phyloP scores from a whole-genome alignment of 495 filamentous ascomycete species.

The Ascodesmis nigricans region DNA sequence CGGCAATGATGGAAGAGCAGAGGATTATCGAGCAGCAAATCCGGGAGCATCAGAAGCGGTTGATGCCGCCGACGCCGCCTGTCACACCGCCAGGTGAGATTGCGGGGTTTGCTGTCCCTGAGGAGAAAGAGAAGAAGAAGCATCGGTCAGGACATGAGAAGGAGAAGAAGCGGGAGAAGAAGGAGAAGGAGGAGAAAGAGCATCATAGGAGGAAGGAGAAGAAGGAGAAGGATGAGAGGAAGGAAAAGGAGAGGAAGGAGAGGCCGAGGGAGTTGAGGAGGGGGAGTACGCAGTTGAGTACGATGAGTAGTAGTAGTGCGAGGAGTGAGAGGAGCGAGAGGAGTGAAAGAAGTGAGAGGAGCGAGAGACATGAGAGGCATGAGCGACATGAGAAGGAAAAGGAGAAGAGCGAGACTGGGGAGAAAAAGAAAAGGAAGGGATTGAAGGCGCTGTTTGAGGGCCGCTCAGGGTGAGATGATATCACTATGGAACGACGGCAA shows the following conservation, averaged over 20 bases:
- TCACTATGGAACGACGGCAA: too few species aligned
- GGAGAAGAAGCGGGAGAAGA: slow-evolving; percentile 4
- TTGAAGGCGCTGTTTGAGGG: slow-evolving; percentile 5
- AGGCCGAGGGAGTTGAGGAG: too few species aligned
- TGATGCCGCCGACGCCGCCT: neutral
- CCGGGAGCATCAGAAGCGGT: neutral
- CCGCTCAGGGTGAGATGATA: neutral
- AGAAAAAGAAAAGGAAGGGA: slow-evolving; percentile 1
- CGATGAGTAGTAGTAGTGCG: neutral
- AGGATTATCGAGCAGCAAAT: too few species aligned
- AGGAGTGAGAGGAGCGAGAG: slow-evolving; percentile 1
- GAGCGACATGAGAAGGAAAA: neutral
- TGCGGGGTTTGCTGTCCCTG: slow-evolving; percentile 4
- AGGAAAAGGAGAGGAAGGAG: slow-evolving; percentile 4
- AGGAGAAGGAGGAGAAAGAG: slow-evolving; percentile 5
- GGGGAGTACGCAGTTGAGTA: too few species aligned
- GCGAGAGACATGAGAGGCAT: neutral
- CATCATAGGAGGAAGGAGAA: slow-evolving; percentile 7
- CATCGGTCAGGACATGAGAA: slow-evolving; percentile 1
- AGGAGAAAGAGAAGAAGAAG: slow-evolving; percentile 3
- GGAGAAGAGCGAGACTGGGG: slow-evolving; percentile 1
- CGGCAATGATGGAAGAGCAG: too few species aligned
- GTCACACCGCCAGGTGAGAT: slow-evolving; percentile 1
- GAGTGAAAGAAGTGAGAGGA: slow-evolving; percentile 1
- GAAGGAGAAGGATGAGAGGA: slow-evolving; percentile 3